phyloP scores from a whole-genome alignment of 2,329 filamentous ascomycete species.

The Neofusicoccum ribis region DNA sequence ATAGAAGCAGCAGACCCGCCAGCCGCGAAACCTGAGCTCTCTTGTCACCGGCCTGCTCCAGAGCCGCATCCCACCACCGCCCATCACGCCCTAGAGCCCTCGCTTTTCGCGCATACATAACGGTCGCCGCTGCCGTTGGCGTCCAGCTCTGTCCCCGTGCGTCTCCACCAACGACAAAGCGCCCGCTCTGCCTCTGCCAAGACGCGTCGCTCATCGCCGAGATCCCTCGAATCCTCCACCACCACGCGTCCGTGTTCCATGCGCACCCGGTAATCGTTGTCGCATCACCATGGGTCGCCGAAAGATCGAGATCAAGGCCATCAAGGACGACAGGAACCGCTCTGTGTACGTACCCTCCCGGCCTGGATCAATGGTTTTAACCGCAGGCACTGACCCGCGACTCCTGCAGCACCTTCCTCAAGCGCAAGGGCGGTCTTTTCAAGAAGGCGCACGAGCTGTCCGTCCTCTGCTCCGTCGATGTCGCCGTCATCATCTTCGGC shows the following conservation, averaged over 20 bases:
- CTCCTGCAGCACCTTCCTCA: constrained; percentile 81
- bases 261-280: constrained; percentile 8
- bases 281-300: constrained; percentile 76
- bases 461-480: constrained; percentile 96
- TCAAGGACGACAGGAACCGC: constrained; percentile 97
- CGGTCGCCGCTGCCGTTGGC: constrained; percentile 6
- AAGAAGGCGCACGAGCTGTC: constrained; percentile 99
- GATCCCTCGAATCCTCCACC: constrained; percentile 5
- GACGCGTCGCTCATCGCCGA: constrained; percentile 14
- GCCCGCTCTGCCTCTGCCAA: constrained; percentile 11
- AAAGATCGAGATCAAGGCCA: constrained; percentile 99
- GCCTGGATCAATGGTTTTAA: constrained; percentile 14
- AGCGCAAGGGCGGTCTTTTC: constrained; percentile 97
- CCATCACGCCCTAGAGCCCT: neutral
- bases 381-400: constrained; percentile 26
- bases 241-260: constrained; percentile 15
- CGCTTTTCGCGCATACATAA: constrained; percentile 14
- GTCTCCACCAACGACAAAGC: constrained; percentile 16
- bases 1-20: constrained; percentile 14
- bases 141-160: constrained; percentile 3
- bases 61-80: constrained; percentile 19
- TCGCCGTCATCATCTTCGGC: constrained; percentile 97
- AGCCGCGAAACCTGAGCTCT: constrained; percentile 15
- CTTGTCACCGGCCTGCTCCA: constrained; percentile 10
- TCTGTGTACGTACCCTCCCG: constrained; percentile 74